Conservation (phyloP, 139 green algal genomes). For the Micromonas commoda region DNA sequence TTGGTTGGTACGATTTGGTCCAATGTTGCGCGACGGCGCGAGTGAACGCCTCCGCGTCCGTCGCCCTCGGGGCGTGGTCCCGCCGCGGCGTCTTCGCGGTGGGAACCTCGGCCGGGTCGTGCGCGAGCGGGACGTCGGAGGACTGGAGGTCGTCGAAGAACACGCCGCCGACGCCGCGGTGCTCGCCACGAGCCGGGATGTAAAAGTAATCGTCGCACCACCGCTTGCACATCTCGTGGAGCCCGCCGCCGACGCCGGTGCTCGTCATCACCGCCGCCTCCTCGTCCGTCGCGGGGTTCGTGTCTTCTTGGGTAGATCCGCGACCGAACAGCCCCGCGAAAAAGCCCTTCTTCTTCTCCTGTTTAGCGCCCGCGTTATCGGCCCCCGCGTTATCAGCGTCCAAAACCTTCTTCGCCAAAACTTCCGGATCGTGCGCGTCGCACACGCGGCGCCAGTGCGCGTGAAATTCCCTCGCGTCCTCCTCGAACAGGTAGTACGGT, state of each 20-base stretch:
- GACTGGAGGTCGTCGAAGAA: conserved; percentile 92
- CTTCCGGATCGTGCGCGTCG: conserved; percentile 51
- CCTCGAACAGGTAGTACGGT: conserved; percentile 69
- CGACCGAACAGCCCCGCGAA: too few relatives aligned
- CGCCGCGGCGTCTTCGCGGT: background rate
- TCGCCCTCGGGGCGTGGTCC: background rate
- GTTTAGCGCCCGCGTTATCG: too few relatives aligned
- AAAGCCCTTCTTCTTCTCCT: too few relatives aligned
- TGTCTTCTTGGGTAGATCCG: too few relatives aligned
- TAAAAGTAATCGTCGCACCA: conserved; percentile 98
- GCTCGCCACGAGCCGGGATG: conserved; percentile 83
- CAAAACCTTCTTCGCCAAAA: background rate
- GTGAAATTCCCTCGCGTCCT: conserved; percentile 76
- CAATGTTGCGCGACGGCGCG: conserved; percentile 37
- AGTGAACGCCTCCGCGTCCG: conserved; percentile 52
- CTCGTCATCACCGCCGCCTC: background rate
- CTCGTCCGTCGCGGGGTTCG: too few relatives aligned
- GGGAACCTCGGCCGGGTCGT: background rate
- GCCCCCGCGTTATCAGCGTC: too few relatives aligned
- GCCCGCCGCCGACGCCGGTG: background rate
- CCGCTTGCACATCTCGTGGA: conserved; percentile 82
- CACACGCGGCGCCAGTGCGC: conserved; percentile 52
- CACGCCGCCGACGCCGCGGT: conserved; percentile 87
- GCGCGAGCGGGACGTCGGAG: background rate
- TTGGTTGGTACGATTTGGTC: conserved; percentile 43